A percentile compares a stretch with the other conserved stretches of the same genome.
phyloP scores from a whole-genome alignment of 2,329 filamentous ascomycete genomes.

The Biscogniauxia marginata region DNA sequence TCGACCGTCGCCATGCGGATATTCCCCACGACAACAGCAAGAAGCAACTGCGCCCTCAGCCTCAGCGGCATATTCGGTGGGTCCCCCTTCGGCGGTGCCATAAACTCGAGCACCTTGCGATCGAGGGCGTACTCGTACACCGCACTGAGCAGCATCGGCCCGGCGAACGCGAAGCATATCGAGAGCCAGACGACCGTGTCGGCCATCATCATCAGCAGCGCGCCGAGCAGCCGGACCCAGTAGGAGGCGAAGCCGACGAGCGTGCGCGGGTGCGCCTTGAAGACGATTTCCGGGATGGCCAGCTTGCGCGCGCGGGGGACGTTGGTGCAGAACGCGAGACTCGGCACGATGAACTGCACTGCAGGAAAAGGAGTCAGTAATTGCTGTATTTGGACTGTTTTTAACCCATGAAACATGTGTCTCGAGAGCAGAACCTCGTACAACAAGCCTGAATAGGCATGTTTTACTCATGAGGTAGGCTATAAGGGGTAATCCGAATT shows the following conservation, averaged over 20 bases:
- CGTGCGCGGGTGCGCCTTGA: conserved; percentile 63
- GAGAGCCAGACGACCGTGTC: conserved; percentile 30
- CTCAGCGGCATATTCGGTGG: conserved; percentile 15
- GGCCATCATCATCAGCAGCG: conserved; percentile 22
- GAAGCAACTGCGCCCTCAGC: conserved; percentile 28
- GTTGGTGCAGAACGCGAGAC: conserved; percentile 36
- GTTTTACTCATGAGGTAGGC: too few relatives aligned
- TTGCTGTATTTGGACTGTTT: too few relatives aligned
- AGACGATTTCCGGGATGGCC: conserved; percentile 38
- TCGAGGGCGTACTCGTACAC: conserved; percentile 33
- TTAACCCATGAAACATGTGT: too few relatives aligned
- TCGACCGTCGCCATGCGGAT: conserved; percentile 30
- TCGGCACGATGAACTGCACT: conserved; percentile 37
- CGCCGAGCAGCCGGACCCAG: conserved; percentile 26
- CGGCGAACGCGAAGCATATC: conserved; percentile 32
- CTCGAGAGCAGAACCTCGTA: too few relatives aligned
- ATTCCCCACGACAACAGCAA: conserved; percentile 32
- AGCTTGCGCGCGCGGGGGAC: conserved; percentile 34
- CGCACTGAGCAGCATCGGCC: conserved; percentile 30
- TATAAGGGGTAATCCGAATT: too few relatives aligned
- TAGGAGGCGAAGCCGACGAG: conserved; percentile 30
- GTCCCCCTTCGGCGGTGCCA: conserved; percentile 19
- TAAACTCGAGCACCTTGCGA: conserved; percentile 30
- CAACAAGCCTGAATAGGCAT: too few relatives aligned
- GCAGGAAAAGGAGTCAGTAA: too few relatives aligned